Percentiles rank a stretch among this genome's conserved stretches.
Evolutionary conservation across 1,139 yeast genomes (phyloP).

Genomic region (Ogataea hybrid): DNA sequence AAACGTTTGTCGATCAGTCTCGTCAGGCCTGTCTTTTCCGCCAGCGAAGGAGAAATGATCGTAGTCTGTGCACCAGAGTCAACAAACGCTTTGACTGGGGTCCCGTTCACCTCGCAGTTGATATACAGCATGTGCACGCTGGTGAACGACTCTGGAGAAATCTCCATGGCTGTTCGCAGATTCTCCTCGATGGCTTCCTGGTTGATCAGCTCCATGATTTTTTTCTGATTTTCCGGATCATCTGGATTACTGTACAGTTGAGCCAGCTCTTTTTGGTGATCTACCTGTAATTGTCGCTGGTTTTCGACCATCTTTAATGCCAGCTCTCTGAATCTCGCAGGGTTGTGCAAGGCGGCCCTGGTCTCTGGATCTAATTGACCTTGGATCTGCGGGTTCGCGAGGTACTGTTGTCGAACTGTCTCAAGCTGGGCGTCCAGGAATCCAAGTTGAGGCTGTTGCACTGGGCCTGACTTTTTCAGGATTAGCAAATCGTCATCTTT

Average conservation of each 20-base stretch:
- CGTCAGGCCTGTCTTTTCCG: conserved; percentile 66
- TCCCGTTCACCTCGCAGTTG: conserved; percentile 72
- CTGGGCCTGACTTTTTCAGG: conserved; percentile 23
- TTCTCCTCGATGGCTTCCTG: conserved; percentile 78
- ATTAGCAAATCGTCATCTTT: conserved; percentile 59
- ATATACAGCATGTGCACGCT: conserved; percentile 80
- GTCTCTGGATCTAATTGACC: conserved; percentile 37
- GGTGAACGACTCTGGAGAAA: conserved; percentile 87
- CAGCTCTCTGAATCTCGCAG: conserved; percentile 49
- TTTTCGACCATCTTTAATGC: conserved; percentile 22
- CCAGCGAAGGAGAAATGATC: conserved; percentile 73
- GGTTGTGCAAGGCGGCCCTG: conserved; percentile 48
- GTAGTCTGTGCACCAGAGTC: conserved; percentile 97
- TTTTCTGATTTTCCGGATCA: conserved; percentile 66
- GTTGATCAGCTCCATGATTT: conserved; percentile 65
- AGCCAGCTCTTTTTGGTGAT: conserved; percentile 46
- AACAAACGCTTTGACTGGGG: conserved; percentile 84
- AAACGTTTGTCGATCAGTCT: conserved; percentile 80
- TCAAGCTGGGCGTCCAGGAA: conserved; percentile 45
- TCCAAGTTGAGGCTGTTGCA: conserved; percentile 8
- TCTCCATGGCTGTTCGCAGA: conserved; percentile 74
- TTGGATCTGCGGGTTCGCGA: conserved; percentile 39
- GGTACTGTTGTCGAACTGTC: conserved; percentile 45
- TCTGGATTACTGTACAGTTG: conserved; percentile 64
- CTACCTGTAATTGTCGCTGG: conserved; percentile 7